A percentile compares a stretch with the other conserved stretches of the same genome.
Evolutionary conservation across 768 basidiomycete genomes (phyloP).

Genomic region (Epithele typhae): DNA sequence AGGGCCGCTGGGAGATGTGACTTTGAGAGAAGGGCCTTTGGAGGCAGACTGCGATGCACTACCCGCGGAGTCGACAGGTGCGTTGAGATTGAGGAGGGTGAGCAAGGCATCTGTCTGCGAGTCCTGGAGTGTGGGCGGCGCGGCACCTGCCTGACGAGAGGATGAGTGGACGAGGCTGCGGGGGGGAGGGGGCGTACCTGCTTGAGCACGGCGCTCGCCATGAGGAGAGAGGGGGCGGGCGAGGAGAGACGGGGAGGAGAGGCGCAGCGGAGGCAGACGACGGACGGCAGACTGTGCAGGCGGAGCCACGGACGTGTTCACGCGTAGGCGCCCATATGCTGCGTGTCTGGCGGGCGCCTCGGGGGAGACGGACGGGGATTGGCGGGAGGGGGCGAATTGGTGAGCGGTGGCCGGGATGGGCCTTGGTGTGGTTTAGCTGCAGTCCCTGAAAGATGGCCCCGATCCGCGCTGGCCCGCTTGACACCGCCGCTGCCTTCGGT

Average conservation of each 20-base stretch:
- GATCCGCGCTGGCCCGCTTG: conserved; percentile 9
- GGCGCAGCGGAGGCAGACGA: too few species aligned
- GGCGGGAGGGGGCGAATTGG: too few species aligned
- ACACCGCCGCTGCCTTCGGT: conserved; percentile 4
- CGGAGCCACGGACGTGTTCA: too few species aligned
- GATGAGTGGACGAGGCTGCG: not conserved
- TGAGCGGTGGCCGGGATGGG: too few species aligned
- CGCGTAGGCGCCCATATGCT: too few species aligned
- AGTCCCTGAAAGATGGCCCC: conserved; percentile 1
- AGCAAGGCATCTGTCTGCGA: conserved; percentile 84
- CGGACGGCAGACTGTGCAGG: too few species aligned
- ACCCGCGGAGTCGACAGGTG: conserved; percentile 41
- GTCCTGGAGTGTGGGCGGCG: conserved; percentile 71
- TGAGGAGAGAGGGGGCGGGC: too few species aligned
- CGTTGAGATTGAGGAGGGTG: conserved; percentile 82
- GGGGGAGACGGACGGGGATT: too few species aligned
- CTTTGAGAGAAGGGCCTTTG: conserved; percentile 39
- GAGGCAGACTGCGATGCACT: conserved; percentile 32
- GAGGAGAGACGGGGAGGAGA: too few species aligned
- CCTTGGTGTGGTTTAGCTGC: not conserved
- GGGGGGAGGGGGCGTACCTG: conserved; percentile 29
- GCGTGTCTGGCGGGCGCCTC: too few species aligned
- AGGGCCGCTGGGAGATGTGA: conserved; percentile 53
- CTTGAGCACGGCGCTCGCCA: conserved; percentile 44
- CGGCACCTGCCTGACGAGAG: conserved; percentile 29